These are phyloP conservation scores for Rhizopus stolonifer DNA, from an alignment of 371 early-diverging fungal genomes.

Conservation along the genomic window DNA sequence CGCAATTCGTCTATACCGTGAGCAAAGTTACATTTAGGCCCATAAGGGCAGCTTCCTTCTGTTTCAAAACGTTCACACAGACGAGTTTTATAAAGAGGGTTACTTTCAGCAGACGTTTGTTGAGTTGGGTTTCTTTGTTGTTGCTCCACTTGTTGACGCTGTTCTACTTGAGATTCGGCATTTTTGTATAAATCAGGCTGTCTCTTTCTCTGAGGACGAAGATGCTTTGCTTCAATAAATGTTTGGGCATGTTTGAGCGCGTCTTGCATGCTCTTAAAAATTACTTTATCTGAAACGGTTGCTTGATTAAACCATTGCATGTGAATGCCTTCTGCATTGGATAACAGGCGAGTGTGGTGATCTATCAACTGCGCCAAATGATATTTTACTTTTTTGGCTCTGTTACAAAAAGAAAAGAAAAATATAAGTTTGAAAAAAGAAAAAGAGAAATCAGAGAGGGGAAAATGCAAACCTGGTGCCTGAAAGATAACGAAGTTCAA, in stretches of 20 bases:
- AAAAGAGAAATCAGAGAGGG: neutral
- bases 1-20: slow-evolving; percentile 77
- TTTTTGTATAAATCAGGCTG: slow-evolving; percentile 37
- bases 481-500: slow-evolving; percentile 79
- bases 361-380: slow-evolving; percentile 71
- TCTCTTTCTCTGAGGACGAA: slow-evolving; percentile 21
- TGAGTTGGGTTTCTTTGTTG: neutral
- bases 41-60: slow-evolving; percentile 80
- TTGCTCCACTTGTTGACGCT: slow-evolving; percentile 6
- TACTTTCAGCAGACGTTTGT: neutral
- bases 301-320: slow-evolving; percentile 70
- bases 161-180: slow-evolving; percentile 33
- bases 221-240: slow-evolving; percentile 58
- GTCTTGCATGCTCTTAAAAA: slow-evolving; percentile 81
- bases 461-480: slow-evolving; percentile 57
- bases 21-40: slow-evolving; percentile 84
- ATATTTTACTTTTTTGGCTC: slow-evolving; percentile 79
- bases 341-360: slow-evolving; percentile 57
- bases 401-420: slow-evolving; percentile 15
- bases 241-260: slow-evolving; percentile 68
- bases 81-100: slow-evolving; percentile 82
- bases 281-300: slow-evolving; percentile 65
- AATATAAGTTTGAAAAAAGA: neutral
- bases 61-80: slow-evolving; percentile 82
- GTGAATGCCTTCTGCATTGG: slow-evolving; percentile 72